Evolutionary conservation across 257 asterid genomes (phyloP), one percentile per base, ranked within the genome.

Genomic region (Penstemon barbatus): DNA sequence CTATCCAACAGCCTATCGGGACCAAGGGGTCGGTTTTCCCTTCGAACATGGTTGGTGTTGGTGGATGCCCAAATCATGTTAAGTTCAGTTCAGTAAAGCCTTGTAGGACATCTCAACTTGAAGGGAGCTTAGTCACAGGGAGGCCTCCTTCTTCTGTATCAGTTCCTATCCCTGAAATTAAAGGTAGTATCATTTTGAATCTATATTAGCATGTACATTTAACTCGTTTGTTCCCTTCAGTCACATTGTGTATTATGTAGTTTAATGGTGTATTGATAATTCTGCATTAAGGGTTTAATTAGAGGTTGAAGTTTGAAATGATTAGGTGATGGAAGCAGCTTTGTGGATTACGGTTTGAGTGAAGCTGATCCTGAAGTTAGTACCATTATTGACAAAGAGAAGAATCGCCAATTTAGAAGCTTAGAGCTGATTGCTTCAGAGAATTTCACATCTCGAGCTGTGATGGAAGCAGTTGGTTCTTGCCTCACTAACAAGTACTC

Each of bases 391-490:
- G 87, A 77, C 74, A 87, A 80, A 61, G 99, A 93, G 85, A 90
- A 89, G 91, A 79, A 84, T 55, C 92, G 96, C 7, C 99, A 93
- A 68, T 90, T 87, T 72, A 87, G 86, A 83, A 90, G 97, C 81
- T 81, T 93, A 72, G 96, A 86, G 53, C 92, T 93, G 74, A 93
- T 93, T 75, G 99, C 99, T 61, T 93, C 97, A 0, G 99, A 93
- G 79, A 93, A 93, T 74, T 93, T 88, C 77, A 93, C 99, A 10
- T 93, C 97, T 46, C 90, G 95, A 63, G 97, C 99, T 52, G 99
- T 93, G 77, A 93, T 93, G 99, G 97, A 93, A 81, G 99, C 96
- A 11, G 99, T 93, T 74, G 99, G 99, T 76, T 93, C 99, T 72
- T 90, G 97, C 86, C 89, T 93, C 72, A 90, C 99, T 46, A 93